A percentile compares a stretch with the other conserved stretches of the same genome.
phyloP scores from a whole-genome alignment of 164 flowering plant species.

The Akebia trifoliata region DNA sequence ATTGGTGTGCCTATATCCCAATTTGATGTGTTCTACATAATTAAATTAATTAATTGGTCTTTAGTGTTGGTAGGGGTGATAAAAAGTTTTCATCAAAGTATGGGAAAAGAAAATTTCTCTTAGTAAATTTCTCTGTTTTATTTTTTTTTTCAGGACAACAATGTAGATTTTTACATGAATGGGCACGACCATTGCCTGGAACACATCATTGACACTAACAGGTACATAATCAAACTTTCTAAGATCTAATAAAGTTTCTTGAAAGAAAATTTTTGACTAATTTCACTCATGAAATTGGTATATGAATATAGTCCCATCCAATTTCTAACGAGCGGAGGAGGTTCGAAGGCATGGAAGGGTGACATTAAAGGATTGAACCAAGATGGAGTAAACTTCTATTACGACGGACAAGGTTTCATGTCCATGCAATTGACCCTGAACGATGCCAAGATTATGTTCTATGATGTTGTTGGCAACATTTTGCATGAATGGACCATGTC shows the following conservation, averaged over 20 bases:
- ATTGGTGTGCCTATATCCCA: too few relatives aligned
- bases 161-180: slow-evolving; percentile 62
- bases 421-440: slow-evolving; percentile 25
- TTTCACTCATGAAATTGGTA: not conserved
- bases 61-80: too few relatives aligned
- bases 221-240: slow-evolving; percentile 25
- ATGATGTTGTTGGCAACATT: slow-evolving; percentile 43
- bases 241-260: not conserved
- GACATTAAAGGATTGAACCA: slow-evolving; percentile 21
- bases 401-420: slow-evolving; percentile 57
- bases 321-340: slow-evolving; percentile 70
- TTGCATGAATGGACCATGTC: slow-evolving; percentile 34
- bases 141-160: slow-evolving; percentile 33
- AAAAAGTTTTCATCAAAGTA: too few relatives aligned
- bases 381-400: slow-evolving; percentile 39
- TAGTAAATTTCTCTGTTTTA: too few relatives aligned
- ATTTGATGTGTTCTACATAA: too few relatives aligned
- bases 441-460: slow-evolving; percentile 30
- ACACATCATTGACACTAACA: slow-evolving; percentile 40
- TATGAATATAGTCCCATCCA: slow-evolving; percentile 42
- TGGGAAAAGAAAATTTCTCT: too few relatives aligned
- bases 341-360: slow-evolving; percentile 80
- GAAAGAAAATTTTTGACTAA: not conserved
- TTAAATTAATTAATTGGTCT: too few relatives aligned
- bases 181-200: slow-evolving; percentile 77